A percentile compares a stretch with the other conserved stretches of the same genome.
phyloP scores from a whole-genome alignment of 2,329 filamentous ascomycete genomes.

The Trichophyton rubrum region DNA sequence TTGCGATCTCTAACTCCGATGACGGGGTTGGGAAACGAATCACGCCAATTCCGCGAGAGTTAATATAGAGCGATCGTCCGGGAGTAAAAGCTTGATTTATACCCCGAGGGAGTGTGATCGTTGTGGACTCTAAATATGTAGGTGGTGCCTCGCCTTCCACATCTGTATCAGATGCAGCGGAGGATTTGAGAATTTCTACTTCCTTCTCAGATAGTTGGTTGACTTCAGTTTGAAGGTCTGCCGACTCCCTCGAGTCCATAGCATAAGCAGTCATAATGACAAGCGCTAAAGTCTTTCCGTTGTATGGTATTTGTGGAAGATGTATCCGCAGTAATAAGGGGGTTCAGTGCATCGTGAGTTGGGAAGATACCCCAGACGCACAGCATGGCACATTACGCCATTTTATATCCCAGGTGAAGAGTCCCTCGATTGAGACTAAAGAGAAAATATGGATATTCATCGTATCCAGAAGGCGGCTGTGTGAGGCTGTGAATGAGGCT shows the following conservation, averaged over 20 bases:
- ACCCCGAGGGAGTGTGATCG: neutral
- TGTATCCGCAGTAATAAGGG: neutral
- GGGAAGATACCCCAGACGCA: neutral
- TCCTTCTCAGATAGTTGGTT: constrained; percentile 6
- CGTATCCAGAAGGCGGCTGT: neutral
- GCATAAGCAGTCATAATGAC: neutral
- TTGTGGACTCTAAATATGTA: neutral
- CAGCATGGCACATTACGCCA: neutral
- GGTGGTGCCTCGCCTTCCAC: constrained; percentile 1
- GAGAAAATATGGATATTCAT: neutral
- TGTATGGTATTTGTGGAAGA: neutral
- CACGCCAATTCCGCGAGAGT: constrained; percentile 20
- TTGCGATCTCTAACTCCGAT: constrained; percentile 25
- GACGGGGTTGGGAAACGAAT: constrained; percentile 27
- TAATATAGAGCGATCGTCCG: constrained; percentile 15
- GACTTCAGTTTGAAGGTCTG: neutral
- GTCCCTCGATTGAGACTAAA: neutral
- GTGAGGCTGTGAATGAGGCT: constrained; percentile 1
- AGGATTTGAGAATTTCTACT: constrained; percentile 10
- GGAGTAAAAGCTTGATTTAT: constrained; percentile 4
- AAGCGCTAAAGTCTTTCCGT: neutral
- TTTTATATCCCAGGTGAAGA: neutral
- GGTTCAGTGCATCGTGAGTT: neutral
- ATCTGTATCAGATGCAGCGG: constrained; percentile 8
- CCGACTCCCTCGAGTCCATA: neutral